phyloP scores from a whole-genome alignment of 106 monocot species.

The Dendrobium chrysotoxum region DNA sequence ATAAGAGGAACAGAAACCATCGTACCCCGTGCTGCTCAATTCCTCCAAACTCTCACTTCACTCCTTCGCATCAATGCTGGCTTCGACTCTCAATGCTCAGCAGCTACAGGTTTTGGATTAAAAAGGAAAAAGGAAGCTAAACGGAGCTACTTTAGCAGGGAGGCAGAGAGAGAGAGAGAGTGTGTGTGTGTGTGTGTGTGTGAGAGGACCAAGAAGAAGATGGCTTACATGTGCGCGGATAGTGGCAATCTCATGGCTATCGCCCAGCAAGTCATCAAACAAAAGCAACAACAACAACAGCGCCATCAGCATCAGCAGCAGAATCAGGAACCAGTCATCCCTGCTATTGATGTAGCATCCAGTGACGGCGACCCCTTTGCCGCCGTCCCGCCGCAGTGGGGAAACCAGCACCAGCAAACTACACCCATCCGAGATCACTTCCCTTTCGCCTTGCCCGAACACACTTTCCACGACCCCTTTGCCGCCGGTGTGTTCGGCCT shows the following conservation, averaged over 20 bases:
- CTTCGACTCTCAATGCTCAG: background rate
- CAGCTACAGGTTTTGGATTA: background rate
- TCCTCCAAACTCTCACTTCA: constrained; percentile 2
- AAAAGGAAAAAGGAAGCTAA: too few relatives aligned
- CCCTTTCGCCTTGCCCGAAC: constrained; percentile 34
- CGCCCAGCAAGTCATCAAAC: constrained; percentile 94
- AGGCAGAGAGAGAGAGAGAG: too few relatives aligned
- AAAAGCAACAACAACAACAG: constrained; percentile 70
- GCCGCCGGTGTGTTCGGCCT: constrained; percentile 22
- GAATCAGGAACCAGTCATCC: constrained; percentile 13
- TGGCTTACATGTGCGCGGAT: constrained; percentile 93
- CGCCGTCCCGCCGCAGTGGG: constrained; percentile 18
- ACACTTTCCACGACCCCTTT: constrained; percentile 42
- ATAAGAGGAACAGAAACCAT: background rate
- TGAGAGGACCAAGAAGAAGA: constrained; percentile 10
- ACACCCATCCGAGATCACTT: constrained; percentile 8
- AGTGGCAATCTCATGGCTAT: constrained; percentile 99
- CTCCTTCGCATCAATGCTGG: constrained; percentile 1
- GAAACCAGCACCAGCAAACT: constrained; percentile 6
- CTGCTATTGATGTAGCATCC: constrained; percentile 4
- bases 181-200: too few relatives aligned
- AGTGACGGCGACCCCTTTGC: constrained; percentile 23
- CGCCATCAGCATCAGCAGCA: constrained; percentile 63
- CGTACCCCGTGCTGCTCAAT: background rate
- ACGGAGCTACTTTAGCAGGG: background rate